Conservation (phyloP, 805 yeast species). For the Lachancea meyersii region DNA sequence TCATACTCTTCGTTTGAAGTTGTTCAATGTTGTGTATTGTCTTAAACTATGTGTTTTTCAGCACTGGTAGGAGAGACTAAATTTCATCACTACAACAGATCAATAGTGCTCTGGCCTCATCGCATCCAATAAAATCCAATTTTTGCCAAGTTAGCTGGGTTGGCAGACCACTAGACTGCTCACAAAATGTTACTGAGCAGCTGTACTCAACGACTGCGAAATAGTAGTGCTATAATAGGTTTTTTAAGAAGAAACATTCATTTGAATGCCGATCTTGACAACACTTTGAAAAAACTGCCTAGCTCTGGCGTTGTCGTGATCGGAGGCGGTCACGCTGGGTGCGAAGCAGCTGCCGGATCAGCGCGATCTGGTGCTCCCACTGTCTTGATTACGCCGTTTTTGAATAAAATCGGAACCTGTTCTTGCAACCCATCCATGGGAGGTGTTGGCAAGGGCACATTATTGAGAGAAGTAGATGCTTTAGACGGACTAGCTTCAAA, state of each 20-base stretch:
- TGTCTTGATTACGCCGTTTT: constrained; percentile 64
- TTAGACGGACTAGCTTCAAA: constrained; percentile 84
- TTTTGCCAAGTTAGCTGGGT: too few species aligned
- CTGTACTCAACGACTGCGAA: background rate
- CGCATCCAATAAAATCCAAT: too few species aligned
- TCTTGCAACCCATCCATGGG: constrained; percentile 98
- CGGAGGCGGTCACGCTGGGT: constrained; percentile 99
- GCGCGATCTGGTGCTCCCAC: constrained; percentile 69
- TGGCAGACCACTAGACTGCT: too few species aligned
- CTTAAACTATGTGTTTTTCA: too few species aligned
- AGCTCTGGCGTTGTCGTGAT: constrained; percentile 59
- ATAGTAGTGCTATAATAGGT: too few species aligned
- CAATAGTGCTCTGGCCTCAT: too few species aligned
- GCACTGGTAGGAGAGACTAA: too few species aligned
- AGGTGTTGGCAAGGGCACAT: constrained; percentile 95
- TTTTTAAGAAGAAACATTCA: background rate
- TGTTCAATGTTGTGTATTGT: too few species aligned
- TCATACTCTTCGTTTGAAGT: too few species aligned
- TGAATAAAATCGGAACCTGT: constrained; percentile 79
- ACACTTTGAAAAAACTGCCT: constrained; percentile 4
- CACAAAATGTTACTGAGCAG: background rate
- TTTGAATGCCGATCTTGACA: constrained; percentile 4
- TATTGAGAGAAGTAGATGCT: constrained; percentile 90
- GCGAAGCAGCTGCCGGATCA: constrained; percentile 93
- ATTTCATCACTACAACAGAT: too few species aligned